Percentiles rank a stretch among this genome's conserved stretches.
Evolutionary conservation across 192 early-diverging fungal genomes (phyloP).

Genomic region (Coemansia sp.): DNA sequence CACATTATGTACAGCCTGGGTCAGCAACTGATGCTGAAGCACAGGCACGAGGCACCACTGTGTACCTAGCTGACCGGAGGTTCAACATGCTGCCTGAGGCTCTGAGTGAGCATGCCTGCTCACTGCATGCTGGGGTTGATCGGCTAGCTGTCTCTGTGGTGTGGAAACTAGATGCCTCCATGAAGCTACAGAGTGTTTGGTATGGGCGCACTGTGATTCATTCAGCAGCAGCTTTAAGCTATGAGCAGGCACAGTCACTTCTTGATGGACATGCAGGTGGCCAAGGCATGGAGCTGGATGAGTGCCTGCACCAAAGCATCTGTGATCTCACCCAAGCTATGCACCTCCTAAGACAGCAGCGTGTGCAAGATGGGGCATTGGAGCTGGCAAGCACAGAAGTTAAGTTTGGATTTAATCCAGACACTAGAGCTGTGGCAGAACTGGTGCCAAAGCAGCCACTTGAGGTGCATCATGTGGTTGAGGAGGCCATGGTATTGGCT

Average conservation of each 20-base stretch:
- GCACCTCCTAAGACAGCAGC: conserved; percentile 54
- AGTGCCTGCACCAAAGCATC: conserved; percentile 40
- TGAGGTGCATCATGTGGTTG: conserved; percentile 70
- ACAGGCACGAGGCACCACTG: conserved; percentile 66
- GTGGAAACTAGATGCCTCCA: conserved; percentile 57
- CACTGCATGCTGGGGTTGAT: conserved; percentile 62
- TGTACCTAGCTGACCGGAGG: conserved; percentile 73
- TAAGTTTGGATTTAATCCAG: conserved; percentile 64
- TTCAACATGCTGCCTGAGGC: conserved; percentile 80
- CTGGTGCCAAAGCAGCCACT: conserved; percentile 61
- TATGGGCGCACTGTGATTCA: conserved; percentile 70
- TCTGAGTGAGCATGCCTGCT: conserved; percentile 69
- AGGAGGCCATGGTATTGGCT: conserved; percentile 79
- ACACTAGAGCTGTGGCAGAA: conserved; percentile 57
- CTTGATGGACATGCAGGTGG: conserved; percentile 55
- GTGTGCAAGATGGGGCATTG: conserved; percentile 59
- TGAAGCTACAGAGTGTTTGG: conserved; percentile 57
- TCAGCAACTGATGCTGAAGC: conserved; percentile 67
- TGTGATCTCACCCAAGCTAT: conserved; percentile 52
- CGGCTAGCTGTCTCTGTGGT: conserved; percentile 71
- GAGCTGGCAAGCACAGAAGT: conserved; percentile 72
- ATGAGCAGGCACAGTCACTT: conserved; percentile 71
- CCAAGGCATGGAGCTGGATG: conserved; percentile 38
- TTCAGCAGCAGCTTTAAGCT: conserved; percentile 72
- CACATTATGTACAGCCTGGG: conserved; percentile 62